Base-by-base conservation (phyloP, 2,329 filamentous ascomycete species). In the Colletotrichum higginsianum region DNA sequence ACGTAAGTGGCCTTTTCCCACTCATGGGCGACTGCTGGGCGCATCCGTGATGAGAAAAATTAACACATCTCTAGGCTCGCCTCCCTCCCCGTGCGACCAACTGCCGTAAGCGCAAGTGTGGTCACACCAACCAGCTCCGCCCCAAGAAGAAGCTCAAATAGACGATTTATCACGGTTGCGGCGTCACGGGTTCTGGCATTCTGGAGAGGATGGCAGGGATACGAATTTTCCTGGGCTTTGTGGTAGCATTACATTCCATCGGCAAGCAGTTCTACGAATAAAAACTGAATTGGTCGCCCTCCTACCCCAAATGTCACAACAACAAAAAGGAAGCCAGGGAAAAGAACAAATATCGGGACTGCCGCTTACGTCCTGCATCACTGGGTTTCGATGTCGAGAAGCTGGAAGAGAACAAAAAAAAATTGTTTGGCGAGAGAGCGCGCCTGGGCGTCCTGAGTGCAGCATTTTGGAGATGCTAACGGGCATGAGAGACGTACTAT, bases 101-200 rank as follows among this genome's bases (percentile, higher is more conserved):
- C 94, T 99, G 96, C 94, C 92, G 95, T 83, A 98, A 98, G 95
- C 95, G 95, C 90, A 98, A 98, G 92, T 98, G 96, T 88, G 96
- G 96, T 77, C 96, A 98, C 93, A 97, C 93, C 89, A 98, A 98
- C 94, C 96, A 99, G 92, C 94, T 99, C 85, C 94, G 96, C 88
- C 96, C 96, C 87, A 99, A 99, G 96, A 99, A 99, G 95, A 99
- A 99, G 96, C 92, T 98, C 85, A 98, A 98, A 89, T 87, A 86
- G 80, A 83, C 81, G 79, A 82, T 82, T 79, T 74, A 75, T 76
- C 77, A 80, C 80, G 81, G 78, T 82, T 81, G 80, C 79, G 84
- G 83, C 84, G 83, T 86, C 82, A 69, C 82, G 81, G 82, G 67
- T 74, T 72, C 75, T 75, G 75, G 75, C 75, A 74, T 75, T 76